Base-by-base conservation (phyloP, 192 early-diverging fungal genomes). In the Coemansia sp. region DNA sequence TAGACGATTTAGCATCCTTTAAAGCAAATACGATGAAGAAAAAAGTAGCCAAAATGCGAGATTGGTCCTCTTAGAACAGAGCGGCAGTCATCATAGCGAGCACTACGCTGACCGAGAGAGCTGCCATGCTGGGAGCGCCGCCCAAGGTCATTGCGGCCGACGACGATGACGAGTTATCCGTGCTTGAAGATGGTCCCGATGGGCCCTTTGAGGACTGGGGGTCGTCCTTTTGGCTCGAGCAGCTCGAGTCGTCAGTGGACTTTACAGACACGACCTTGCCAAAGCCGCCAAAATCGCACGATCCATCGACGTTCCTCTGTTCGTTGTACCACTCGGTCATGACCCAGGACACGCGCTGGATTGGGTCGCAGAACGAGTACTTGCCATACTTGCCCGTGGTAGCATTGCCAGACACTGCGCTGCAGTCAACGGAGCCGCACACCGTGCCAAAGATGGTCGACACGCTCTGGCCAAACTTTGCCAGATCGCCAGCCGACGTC, bases 261-360 rank as follows among this genome's bases (percentile, higher is more conserved):
- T 66, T 39, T 1, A 78, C 68, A 41, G 66, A 66, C 60, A 51
- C 33, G 31, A 54, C 40, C 40, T 70, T 61, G 44, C 72, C 77
- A 70, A 80, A 79, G 39, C 84, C 84, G 42, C 71, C 68, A 72
- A 85, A 83, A 46, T 85, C 78, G 69, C 84, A 85, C 1, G 84
- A 73, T 45, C 74, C 73, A 42, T 68, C 67, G 33, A 74, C 67
- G 14, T 64, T 39, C 24, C 78, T 73, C 66, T 77, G 66, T 54
- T 66, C 36, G 53, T 60, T 35, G 75, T 79, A 82, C 77, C 82
- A 83, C 17, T 77, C 77, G 68, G 75, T 78, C 70, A 85, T 69
- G 36, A 77, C 80, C 79, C 77, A 82, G 48, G 73, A 75, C 39
- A 75, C 77, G 48, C 78, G 77, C 77, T 77, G 69, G 42, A 69